Conservation (phyloP, 2,329 filamentous ascomycete genomes). For the Claviceps citrina region DNA sequence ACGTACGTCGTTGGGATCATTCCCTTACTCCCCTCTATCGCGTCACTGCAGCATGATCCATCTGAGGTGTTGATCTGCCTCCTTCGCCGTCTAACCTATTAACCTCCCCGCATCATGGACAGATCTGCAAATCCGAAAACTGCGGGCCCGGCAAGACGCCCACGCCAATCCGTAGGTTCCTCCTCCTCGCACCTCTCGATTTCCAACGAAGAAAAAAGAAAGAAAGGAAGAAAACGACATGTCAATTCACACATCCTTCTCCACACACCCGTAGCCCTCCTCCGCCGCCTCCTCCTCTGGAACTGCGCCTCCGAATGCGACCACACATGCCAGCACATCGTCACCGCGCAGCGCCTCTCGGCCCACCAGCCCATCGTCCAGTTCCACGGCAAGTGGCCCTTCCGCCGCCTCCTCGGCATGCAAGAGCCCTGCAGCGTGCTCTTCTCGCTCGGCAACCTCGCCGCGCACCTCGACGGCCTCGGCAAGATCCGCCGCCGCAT, state of each 20-base stretch:
- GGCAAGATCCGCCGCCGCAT: constrained; percentile 52
- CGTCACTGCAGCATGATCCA: no score
- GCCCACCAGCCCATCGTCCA: constrained; percentile 59
- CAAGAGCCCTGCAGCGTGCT: constrained; percentile 90
- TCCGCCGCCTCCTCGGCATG: constrained; percentile 75
- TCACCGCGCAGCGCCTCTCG: constrained; percentile 57
- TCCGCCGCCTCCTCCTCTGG: constrained; percentile 81
- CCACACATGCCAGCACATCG: constrained; percentile 90
- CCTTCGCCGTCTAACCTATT: no score
- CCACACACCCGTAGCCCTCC: no score
- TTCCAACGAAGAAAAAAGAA: no score
- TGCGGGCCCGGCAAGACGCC: constrained; percentile 47
- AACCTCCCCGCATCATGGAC: neutral
- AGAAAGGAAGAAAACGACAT: no score
- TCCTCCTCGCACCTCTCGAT: neutral
- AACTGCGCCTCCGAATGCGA: constrained; percentile 88
- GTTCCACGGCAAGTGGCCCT: constrained; percentile 98
- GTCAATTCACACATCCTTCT: no score
- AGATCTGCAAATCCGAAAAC: constrained; percentile 72
- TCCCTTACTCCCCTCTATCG: neutral
- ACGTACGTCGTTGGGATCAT: constrained; percentile 34
- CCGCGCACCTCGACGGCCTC: constrained; percentile 69
- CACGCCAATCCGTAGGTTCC: constrained; percentile 52
- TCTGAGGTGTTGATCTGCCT: no score
- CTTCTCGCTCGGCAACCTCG: constrained; percentile 83